Base-by-base conservation (phyloP, 371 early-diverging fungal genomes). In the Blakeslea trispora region DNA sequence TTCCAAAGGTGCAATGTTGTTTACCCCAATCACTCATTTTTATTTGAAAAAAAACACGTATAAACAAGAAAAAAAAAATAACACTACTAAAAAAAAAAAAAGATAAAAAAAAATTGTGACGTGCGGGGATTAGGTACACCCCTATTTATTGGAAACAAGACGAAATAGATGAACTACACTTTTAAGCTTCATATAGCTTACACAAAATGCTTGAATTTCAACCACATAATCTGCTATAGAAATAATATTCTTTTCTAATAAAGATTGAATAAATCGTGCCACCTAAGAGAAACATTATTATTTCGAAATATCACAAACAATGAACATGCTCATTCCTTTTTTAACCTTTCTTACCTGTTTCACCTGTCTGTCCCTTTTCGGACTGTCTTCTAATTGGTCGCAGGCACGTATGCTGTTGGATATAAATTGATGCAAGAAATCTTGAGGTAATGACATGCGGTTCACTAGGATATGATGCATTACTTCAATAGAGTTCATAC, bases 11-110 rank as follows among this genome's bases (percentile, higher is more conserved):
- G 10, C 55, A 32, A 17, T 17, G 54, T 58, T 71, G n/a, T n/a
- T 78, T 83, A 84, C 87, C 87, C 87, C 87, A 86, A 74, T 86
- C 86, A 58, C 83, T 81, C 86, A 85, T 85, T 10, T 57, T 8
- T 57, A 34, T 31, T 34, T 8, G 10, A 35, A 18, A 18, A 19
- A 34, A 35, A 18, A 21, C 18, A n/a, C 24, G n/a, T n/a, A n/a
- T n/a, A 46, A 31, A 3, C 7, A 28, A 50, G 34, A 34, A 46
- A 39, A 40, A 37, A 39, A 15, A 9, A 50, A 50, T 31, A 34
- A n/a, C n/a, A n/a, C n/a, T n/a, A n/a, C n/a, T n/a, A n/a, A n/a
- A n/a, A n/a, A n/a, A 34, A 32, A 53, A 43, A 43, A 53, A 44
- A 17, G 17, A 42, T 42, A 18, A 51, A 37, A 40, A 45, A 45